Evolutionary conservation across 805 yeast genomes (phyloP).

Genomic region (Ascoidea rubescens): DNA sequence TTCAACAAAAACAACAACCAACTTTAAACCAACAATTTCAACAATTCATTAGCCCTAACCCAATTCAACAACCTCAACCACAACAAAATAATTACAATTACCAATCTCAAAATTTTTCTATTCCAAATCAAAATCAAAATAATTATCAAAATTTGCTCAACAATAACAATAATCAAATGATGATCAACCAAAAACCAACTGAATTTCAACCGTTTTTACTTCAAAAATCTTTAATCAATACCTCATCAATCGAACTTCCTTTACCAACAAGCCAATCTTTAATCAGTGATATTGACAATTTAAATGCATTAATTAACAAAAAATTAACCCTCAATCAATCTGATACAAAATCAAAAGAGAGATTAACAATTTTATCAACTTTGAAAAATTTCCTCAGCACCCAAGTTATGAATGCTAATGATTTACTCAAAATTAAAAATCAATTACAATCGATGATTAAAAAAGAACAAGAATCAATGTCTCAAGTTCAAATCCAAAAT

Average conservation of each 20-base stretch:
- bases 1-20: background rate
- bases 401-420: slow-evolving; percentile 21
- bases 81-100: background rate
- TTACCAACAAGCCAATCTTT: slow-evolving; percentile 16
- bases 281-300: slow-evolving; percentile 21
- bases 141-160: background rate
- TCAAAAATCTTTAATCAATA: too few species aligned
- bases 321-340: slow-evolving; percentile 18
- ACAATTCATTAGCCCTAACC: background rate
- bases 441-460: slow-evolving; percentile 25
- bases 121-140: background rate
- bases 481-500: background rate
- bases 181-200: background rate
- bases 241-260: background rate
- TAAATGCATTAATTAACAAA: slow-evolving; percentile 20
- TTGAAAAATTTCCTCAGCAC: slow-evolving; percentile 10
- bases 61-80: background rate
- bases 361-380: slow-evolving; percentile 5
- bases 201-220: background rate
- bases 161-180: too few species aligned
- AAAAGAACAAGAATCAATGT: slow-evolving; percentile 14
- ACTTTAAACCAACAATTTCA: background rate
- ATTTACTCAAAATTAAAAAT: slow-evolving; percentile 24
- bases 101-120: background rate
- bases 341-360: slow-evolving; percentile 14